Evolutionary conservation across 73 alveolate genomes (phyloP).

Genomic region (Blepharisma japonicum): DNA sequence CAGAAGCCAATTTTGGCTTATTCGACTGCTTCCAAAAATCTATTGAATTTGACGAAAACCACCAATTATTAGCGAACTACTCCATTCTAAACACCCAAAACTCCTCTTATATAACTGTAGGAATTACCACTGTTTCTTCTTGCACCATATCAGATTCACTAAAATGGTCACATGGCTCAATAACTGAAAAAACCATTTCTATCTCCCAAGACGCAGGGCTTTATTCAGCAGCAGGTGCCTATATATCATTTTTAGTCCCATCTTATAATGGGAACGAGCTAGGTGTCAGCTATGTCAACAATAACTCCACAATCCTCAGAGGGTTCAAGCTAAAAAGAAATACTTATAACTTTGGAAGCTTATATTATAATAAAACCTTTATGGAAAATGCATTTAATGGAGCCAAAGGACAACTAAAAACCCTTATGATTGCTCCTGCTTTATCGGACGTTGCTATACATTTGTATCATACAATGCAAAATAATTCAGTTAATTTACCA

Average conservation of each 20-base stretch:
- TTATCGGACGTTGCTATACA: background rate
- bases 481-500: background rate
- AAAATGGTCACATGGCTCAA: too few species aligned
- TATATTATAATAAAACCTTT: background rate
- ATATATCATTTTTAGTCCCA: background rate
- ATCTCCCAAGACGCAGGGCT: too few species aligned
- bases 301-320: background rate
- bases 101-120: too few species aligned
- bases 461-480: background rate
- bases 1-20: too few species aligned
- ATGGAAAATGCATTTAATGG: background rate
- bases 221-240: background rate
- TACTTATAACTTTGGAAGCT: background rate
- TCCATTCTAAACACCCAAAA: too few species aligned
- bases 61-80: too few species aligned
- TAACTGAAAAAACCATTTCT: too few species aligned
- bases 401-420: background rate
- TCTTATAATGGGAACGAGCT: conserved; percentile 6
- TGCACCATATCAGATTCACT: too few species aligned
- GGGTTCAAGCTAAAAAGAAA: background rate
- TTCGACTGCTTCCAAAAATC: too few species aligned
- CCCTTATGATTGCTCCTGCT: background rate
- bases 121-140: too few species aligned
- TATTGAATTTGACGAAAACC: too few species aligned
- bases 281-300: conserved; percentile 1